Conservation (phyloP, 805 yeast species). For the Yamadazyma kitorensis region DNA sequence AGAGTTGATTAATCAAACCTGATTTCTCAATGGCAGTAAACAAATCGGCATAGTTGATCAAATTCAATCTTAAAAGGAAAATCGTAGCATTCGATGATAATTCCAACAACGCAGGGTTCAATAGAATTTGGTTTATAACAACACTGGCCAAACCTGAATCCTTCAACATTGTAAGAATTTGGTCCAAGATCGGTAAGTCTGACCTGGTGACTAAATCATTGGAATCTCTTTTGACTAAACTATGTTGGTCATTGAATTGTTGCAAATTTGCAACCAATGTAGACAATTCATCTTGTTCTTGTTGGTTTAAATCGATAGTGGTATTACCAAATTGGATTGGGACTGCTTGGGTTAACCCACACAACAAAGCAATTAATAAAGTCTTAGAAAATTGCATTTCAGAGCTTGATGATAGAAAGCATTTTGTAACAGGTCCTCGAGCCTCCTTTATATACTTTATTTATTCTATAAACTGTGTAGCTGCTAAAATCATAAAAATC, state of each 20-base stretch:
- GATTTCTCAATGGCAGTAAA: constrained; percentile 24
- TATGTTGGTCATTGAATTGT: constrained; percentile 11
- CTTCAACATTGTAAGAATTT: constrained; percentile 17
- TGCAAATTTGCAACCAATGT: constrained; percentile 12
- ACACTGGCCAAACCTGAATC: constrained; percentile 20
- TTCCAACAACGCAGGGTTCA: constrained; percentile 19
- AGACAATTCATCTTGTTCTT: constrained; percentile 8
- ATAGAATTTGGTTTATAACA: constrained; percentile 22
- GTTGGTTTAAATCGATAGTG: constrained; percentile 1
- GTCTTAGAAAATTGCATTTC: constrained; percentile 6
- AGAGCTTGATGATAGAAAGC: too few species aligned
- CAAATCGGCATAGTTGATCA: constrained; percentile 21
- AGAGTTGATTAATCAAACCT: constrained; percentile 21
- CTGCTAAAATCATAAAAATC: too few species aligned
- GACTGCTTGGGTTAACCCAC: constrained; percentile 4
- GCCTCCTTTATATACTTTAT: too few species aligned
- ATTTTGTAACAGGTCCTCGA: too few species aligned
- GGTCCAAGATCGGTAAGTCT: constrained; percentile 22
- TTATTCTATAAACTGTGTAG: too few species aligned
- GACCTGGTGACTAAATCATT: constrained; percentile 14
- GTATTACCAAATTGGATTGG: constrained; percentile 1
- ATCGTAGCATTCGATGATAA: constrained; percentile 20
- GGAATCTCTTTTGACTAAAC: constrained; percentile 5
- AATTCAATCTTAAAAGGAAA: constrained; percentile 16
- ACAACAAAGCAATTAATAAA: not conserved